A percentile compares a stretch with the other conserved stretches of the same genome.
Evolutionary conservation across 495 filamentous ascomycete species (phyloP).

Genomic region (Aspergillus steynii): DNA sequence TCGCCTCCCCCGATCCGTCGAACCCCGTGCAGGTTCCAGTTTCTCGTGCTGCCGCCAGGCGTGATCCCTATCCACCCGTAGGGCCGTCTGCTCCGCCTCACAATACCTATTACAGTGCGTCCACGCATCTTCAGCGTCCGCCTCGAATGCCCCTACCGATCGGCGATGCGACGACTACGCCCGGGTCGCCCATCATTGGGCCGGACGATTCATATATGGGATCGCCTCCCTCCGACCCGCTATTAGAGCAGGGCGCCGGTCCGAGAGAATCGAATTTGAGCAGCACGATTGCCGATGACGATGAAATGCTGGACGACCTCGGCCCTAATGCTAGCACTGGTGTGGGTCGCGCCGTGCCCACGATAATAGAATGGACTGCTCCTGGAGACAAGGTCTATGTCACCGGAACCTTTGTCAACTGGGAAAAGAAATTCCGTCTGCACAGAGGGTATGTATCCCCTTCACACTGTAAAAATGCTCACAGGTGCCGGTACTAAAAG

Average conservation of each 20-base stretch:
- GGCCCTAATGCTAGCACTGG: constrained; percentile 56
- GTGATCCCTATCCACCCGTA: constrained; percentile 32
- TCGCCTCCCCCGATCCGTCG: constrained; percentile 35
- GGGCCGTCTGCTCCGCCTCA: constrained; percentile 47
- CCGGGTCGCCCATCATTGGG: constrained; percentile 78
- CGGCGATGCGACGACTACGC: constrained; percentile 80
- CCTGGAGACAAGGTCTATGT: constrained; percentile 87
- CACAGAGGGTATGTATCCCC: constrained; percentile 65
- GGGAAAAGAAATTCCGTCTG: constrained; percentile 88
- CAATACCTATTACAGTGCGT: constrained; percentile 52
- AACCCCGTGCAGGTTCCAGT: constrained; percentile 54
- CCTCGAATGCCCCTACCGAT: constrained; percentile 89
- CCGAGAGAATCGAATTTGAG: constrained; percentile 65
- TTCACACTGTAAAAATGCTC: not conserved
- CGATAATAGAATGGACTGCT: constrained; percentile 76
- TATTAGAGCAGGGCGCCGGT: constrained; percentile 45
- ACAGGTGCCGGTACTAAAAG: not conserved
- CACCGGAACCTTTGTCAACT: constrained; percentile 93
- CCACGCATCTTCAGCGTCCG: constrained; percentile 65
- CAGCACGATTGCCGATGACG: constrained; percentile 72
- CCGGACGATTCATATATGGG: constrained; percentile 54
- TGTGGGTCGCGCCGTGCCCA: constrained; percentile 63
- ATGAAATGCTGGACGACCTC: constrained; percentile 75
- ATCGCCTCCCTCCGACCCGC: constrained; percentile 48
- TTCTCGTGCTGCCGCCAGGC: constrained; percentile 33